Base-by-base conservation (phyloP, 768 basidiomycete species). In the Sporobolomyces pararoseus region DNA sequence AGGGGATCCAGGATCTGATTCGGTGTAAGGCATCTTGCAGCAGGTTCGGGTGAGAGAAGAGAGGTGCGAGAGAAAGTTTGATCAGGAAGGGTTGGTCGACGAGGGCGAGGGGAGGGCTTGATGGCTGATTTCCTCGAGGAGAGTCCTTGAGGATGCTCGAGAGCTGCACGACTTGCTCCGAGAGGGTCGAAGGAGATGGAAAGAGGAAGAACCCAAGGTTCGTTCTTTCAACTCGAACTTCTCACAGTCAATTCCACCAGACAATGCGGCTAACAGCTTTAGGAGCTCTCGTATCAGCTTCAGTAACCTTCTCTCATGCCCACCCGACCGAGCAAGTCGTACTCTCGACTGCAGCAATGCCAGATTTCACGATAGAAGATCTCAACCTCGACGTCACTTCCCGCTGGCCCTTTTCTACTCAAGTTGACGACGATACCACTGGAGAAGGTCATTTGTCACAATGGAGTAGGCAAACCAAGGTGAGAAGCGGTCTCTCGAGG, bases 391-490 rank as follows among this genome's bases (percentile, higher is more conserved):
- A 58, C 55, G 55, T 58, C 55, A 42, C 37, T 44, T 42, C 39
- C 9, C 35, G 35, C 55, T 58, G 55, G 55, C 55, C 53, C 12
- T 19, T 54, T 4, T 32, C 53, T 31, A 42, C 55, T 2, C 35
- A 19, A 7, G 55, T 34, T n/a, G 63, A 65, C 32, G 63, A 65
- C 29, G 63, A 65, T 46, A 51, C 61, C 17, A 57, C 63, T 23
- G 63, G 63, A 2, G 54, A 54, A 32, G 63, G 63, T 2, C 63
- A 65, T 34, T 37, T 65, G 31, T 55, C 52, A 13, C 53, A 57
- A 42, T 65, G 63, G 63, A 57, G 53, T 25, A 32, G 63, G 31
- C 53, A 65, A 31, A 65, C 44, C 53, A 65, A 65, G 32, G 63
- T 57, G n/a, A 32, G n/a, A n/a, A n/a, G 47, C 31, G 3, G 16